Evolutionary conservation across 352 stramenopile species (phyloP).

Genomic region (Pythium rishiriense): DNA sequence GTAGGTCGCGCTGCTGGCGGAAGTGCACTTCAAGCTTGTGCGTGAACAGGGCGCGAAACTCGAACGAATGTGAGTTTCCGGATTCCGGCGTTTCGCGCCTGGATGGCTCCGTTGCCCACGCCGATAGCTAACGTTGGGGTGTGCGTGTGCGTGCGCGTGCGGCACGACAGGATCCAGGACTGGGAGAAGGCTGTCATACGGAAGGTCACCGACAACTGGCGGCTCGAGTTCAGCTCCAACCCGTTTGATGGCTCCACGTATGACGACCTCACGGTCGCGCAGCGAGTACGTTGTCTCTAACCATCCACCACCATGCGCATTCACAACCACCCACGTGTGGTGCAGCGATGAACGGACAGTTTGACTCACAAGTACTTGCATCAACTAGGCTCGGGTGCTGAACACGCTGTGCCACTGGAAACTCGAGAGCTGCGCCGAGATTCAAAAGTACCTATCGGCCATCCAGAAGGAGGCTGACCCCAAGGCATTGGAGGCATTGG

Average conservation of each 20-base stretch:
- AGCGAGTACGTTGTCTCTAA: constrained; percentile 61
- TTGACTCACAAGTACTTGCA: neutral
- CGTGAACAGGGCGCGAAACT: constrained; percentile 77
- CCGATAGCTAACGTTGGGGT: constrained; percentile 10
- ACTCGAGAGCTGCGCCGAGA: constrained; percentile 71
- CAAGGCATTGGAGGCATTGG: constrained; percentile 60
- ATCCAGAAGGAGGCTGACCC: constrained; percentile 68
- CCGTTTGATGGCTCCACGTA: constrained; percentile 63
- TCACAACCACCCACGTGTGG: neutral
- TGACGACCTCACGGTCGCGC: constrained; percentile 51
- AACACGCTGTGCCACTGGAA: constrained; percentile 85
- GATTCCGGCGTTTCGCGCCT: neutral
- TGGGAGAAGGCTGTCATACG: constrained; percentile 75
- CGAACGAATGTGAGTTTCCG: constrained; percentile 68
- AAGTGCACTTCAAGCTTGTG: constrained; percentile 81
- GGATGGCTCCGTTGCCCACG: no score
- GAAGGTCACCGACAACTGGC: constrained; percentile 82
- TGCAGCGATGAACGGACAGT: neutral
- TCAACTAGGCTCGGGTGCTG: constrained; percentile 62
- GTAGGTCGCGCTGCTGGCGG: constrained; percentile 70
- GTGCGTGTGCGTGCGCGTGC: constrained; percentile 5
- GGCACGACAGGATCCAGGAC: constrained; percentile 63
- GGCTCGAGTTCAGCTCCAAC: constrained; percentile 61
- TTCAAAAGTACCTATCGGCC: constrained; percentile 68
- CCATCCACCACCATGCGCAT: neutral